These are phyloP conservation scores for Nephelium lappaceum DNA, from an alignment of 345 rosid genomes.

Conservation along the genomic window DNA sequence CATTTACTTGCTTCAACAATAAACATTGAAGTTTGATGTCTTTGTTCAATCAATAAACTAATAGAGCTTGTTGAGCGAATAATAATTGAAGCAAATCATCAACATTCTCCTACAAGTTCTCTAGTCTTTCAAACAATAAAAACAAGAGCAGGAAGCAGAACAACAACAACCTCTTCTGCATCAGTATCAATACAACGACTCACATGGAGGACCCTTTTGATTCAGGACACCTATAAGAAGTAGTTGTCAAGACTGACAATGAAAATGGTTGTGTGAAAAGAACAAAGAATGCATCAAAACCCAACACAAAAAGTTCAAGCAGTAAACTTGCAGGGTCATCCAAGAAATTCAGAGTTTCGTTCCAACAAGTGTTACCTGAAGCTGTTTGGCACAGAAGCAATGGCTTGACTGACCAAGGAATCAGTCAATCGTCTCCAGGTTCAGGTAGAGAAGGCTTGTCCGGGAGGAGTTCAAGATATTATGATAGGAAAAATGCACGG, in stretches of 20 bases:
- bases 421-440: neutral
- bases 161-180: constrained; percentile 24
- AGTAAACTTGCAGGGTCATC: constrained; percentile 16
- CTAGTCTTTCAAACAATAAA: constrained; percentile 29
- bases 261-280: constrained; percentile 9
- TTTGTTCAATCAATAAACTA: neutral
- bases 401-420: constrained; percentile 7
- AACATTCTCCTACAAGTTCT: constrained; percentile 16
- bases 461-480: neutral
- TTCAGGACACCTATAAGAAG: constrained; percentile 22
- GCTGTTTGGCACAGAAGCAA: constrained; percentile 28
- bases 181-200: neutral
- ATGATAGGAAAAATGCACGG: constrained; percentile 30
- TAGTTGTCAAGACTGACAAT: constrained; percentile 29
- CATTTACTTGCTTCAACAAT: no score
- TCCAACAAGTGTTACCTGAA: constrained; percentile 31
- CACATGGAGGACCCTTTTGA: constrained; percentile 15
- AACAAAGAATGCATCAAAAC: constrained; percentile 22
- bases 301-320: constrained; percentile 10
- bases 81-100: constrained; percentile 28
- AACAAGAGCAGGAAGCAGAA: constrained; percentile 20
- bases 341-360: constrained; percentile 30
- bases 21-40: neutral
- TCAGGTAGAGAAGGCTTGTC: neutral
- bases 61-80: constrained; percentile 9